Evolutionary conservation across 2,329 filamentous ascomycete genomes (phyloP).

Genomic region (Ophiostoma himal-ulmi): DNA sequence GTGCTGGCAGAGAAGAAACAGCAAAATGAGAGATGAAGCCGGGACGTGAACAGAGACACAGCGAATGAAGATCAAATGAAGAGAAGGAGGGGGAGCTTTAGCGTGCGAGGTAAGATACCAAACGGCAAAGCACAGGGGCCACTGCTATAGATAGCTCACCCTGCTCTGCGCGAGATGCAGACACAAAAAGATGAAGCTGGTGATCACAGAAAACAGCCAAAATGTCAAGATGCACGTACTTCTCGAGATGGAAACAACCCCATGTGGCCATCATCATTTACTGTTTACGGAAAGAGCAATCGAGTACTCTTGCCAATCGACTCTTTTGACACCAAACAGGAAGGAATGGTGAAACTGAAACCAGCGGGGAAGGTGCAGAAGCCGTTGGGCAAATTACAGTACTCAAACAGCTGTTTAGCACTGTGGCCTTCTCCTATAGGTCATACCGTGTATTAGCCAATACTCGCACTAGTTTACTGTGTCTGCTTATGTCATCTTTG

Average conservation of each 20-base stretch:
- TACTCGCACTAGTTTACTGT: neutral
- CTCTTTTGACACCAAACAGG: neutral
- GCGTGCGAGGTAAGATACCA: neutral
- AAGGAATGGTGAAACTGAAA: neutral
- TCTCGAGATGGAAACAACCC: neutral
- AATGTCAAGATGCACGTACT: neutral
- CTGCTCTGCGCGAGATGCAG: neutral
- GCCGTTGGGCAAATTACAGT: neutral
- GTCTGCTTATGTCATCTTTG: neutral
- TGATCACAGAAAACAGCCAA: neutral
- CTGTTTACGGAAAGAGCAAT: neutral
- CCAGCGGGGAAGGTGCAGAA: slow-evolving; percentile 2
- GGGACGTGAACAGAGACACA: neutral
- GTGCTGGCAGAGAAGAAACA: neutral
- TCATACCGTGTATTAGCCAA: neutral
- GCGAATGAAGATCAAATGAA: neutral
- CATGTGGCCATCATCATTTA: neutral
- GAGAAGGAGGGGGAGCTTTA: neutral
- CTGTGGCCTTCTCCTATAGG: neutral
- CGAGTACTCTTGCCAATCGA: neutral
- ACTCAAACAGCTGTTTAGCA: neutral
- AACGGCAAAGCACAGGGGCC: neutral
- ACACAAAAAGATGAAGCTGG: neutral
- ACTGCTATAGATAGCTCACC: neutral
- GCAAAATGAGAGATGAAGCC: neutral